Percentiles rank a stretch among this genome's conserved stretches.
Conservation (phyloP, 2,329 filamentous ascomycete genomes). For the Diaporthe australafricana region DNA sequence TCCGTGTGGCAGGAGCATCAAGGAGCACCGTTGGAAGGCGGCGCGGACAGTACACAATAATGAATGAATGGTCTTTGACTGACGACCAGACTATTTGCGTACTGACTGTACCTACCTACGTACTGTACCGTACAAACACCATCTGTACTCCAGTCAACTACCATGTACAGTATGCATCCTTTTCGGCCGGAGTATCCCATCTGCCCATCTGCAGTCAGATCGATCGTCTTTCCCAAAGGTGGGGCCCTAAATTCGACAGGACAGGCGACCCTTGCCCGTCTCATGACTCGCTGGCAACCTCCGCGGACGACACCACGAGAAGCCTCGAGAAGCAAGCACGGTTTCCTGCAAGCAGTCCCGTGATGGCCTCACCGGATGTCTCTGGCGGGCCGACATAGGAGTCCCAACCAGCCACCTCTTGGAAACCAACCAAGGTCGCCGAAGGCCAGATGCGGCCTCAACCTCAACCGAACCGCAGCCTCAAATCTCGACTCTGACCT, state of each 20-base stretch:
- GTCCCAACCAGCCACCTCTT: neutral
- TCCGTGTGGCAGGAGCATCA: conserved; percentile 16
- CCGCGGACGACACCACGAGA: neutral
- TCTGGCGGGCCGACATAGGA: conserved; percentile 1
- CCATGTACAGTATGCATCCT: neutral
- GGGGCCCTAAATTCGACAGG: neutral
- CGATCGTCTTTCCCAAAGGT: conserved; percentile 17
- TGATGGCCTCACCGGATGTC: conserved; percentile 10
- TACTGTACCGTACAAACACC: neutral
- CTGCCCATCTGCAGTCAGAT: conserved; percentile 21
- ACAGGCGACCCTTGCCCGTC: neutral
- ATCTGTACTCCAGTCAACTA: neutral
- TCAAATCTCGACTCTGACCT: neutral
- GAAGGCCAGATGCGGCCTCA: neutral
- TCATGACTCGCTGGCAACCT: conserved; percentile 25
- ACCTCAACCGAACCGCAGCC: neutral
- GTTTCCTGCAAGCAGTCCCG: neutral
- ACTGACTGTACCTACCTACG: no score
- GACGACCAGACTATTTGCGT: no score
- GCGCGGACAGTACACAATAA: neutral
- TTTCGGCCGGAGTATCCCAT: neutral
- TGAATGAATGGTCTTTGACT: neutral
- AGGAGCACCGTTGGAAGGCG: neutral
- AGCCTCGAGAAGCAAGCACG: conserved; percentile 3
- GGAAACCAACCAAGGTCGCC: neutral